phyloP scores from a whole-genome alignment of 1,284 basidiomycete species.

The Sanghuangporus baumii region DNA sequence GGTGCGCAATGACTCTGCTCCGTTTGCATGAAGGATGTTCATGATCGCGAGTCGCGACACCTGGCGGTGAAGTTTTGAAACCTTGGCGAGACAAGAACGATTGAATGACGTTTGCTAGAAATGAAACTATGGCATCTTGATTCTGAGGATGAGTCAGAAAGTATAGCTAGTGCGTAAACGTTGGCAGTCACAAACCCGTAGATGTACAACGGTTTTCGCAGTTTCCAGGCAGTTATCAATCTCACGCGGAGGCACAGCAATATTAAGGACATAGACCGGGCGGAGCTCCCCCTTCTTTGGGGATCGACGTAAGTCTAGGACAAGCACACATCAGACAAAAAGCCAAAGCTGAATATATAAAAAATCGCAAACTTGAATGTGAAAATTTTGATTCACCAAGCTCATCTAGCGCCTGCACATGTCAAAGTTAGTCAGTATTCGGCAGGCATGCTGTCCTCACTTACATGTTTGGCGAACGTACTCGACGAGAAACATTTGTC shows the following conservation, averaged over 20 bases:
- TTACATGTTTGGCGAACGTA: slow-evolving; percentile 64
- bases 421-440: not conserved
- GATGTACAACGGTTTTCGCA: slow-evolving; percentile 59
- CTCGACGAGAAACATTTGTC: slow-evolving; percentile 62
- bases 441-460: slow-evolving; percentile 13
- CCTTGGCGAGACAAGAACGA: slow-evolving; percentile 63
- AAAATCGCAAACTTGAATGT: slow-evolving; percentile 36
- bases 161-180: not conserved
- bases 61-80: slow-evolving; percentile 33
- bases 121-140: slow-evolving; percentile 40
- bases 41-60: slow-evolving; percentile 13
- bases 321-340: not conserved
- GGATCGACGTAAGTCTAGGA: slow-evolving; percentile 56
- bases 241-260: slow-evolving; percentile 56
- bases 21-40: slow-evolving; percentile 33
- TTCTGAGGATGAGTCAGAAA: slow-evolving; percentile 36
- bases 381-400: slow-evolving; percentile 41
- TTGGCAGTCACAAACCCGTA: slow-evolving; percentile 40
- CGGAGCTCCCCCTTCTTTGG: slow-evolving; percentile 71
- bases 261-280: slow-evolving; percentile 76
- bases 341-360: not conserved
- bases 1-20: slow-evolving; percentile 26
- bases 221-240: slow-evolving; percentile 80
- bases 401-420: slow-evolving; percentile 56
- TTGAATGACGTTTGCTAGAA: slow-evolving; percentile 56